Evolutionary conservation across 805 yeast genomes (phyloP), one percentile per base, ranked within the genome.

Genomic region (Lachancea mirantina): DNA sequence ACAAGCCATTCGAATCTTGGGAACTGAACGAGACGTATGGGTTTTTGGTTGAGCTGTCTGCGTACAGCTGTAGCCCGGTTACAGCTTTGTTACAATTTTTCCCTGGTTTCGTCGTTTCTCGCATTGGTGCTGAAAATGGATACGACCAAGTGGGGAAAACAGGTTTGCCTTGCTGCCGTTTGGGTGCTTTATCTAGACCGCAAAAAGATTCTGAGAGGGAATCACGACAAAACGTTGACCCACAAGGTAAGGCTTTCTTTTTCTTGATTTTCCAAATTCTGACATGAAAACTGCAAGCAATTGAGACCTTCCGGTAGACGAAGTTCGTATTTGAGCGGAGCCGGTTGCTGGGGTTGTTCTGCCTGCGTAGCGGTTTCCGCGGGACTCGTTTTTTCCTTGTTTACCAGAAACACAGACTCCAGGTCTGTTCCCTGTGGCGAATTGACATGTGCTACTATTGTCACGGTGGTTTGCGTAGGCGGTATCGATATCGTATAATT

Each of bases 271-370:
- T 18, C 36, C 13, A 36, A 25, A 22, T 43, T 40, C 22, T 40
- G 41, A 23, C 56, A 50, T 26, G 32, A 45, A 28, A 47, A 47
- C 22, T 52, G 54, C n/a, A 54, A 23, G 7, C 23, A 34, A 30
- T 56, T 56, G 15, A 54, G 32, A n/a, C 61, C 61, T 34, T 56
- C 61, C 19, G 37, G 30, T 18, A 56, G 40, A 17, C 50, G 48
- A 6, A 56, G 34, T 23, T 55, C 58, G 30, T 40, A 56, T n/a
- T 40, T 50, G 24, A 46, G 44, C 8, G 45, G 36, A 15, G 32
- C 51, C 7, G 22, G 27, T 8, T 14, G 26, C 5, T 29, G 30
- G 10, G 24, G 14, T 9, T 11, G 11, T 6, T 25, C 37, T 9
- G 27, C 36, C 10, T 28, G 23, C 6, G 36, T 18, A 19, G 26